Percentiles rank a stretch among this genome's conserved stretches.
These are phyloP conservation scores for Penicillium cataractarum DNA, from an alignment of 495 filamentous ascomycete species.

Conservation along the genomic window DNA sequence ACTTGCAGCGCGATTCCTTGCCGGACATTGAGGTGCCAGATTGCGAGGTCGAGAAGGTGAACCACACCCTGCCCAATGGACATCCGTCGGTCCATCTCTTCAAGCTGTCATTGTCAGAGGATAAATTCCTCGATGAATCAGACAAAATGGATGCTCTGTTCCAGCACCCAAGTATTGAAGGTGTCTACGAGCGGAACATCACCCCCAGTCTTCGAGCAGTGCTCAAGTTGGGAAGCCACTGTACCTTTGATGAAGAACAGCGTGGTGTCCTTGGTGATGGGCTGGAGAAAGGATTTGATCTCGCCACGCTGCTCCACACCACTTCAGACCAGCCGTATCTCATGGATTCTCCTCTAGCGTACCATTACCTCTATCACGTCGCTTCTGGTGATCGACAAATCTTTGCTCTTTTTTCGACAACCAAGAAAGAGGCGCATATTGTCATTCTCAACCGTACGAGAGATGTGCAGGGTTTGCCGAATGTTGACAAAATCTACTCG, in stretches of 20 bases:
- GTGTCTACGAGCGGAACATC: constrained; percentile 93
- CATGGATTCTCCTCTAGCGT: constrained; percentile 66
- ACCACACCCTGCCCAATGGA: constrained; percentile 90
- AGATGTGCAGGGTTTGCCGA: constrained; percentile 83
- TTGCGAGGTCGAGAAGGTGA: constrained; percentile 87
- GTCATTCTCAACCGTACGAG: constrained; percentile 78
- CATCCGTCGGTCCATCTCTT: constrained; percentile 93
- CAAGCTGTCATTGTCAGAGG: constrained; percentile 87
- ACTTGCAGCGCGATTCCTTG: constrained; percentile 81
- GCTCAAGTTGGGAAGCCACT: constrained; percentile 86
- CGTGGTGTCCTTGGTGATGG: constrained; percentile 90
- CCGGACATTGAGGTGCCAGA: constrained; percentile 88
- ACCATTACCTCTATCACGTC: constrained; percentile 91
- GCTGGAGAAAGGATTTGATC: constrained; percentile 90
- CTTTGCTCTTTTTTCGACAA: constrained; percentile 89
- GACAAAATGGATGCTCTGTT: constrained; percentile 81
- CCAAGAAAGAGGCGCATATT: constrained; percentile 77
- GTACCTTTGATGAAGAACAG: constrained; percentile 91
- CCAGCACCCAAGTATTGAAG: constrained; percentile 92
- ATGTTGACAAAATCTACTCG: constrained; percentile 87
- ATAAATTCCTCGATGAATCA: constrained; percentile 79
- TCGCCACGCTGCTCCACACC: constrained; percentile 71
- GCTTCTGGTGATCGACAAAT: constrained; percentile 87
- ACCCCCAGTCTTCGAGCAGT: constrained; percentile 82
- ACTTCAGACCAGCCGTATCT: constrained; percentile 73